phyloP scores from a whole-genome alignment of 2,329 filamentous ascomycete species.

The Talaromyces islandicus region DNA sequence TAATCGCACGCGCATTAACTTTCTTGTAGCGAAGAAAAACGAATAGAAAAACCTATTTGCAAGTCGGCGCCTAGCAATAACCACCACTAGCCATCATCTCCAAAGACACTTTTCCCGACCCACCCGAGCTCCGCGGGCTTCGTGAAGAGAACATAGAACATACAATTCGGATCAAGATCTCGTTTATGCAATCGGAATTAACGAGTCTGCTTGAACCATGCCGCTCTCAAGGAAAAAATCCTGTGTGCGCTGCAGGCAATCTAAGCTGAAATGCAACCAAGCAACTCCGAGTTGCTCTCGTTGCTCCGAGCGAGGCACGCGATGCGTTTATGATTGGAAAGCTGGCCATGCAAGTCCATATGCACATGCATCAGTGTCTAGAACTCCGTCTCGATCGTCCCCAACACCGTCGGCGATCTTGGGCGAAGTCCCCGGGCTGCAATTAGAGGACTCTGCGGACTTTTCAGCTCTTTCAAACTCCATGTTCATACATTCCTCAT shows the following conservation, averaged over 20 bases:
- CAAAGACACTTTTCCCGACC: neutral
- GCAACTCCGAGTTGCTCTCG: conserved; percentile 6
- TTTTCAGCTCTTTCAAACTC: neutral
- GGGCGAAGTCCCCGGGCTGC: neutral
- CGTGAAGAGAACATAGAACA: neutral
- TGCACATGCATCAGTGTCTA: neutral
- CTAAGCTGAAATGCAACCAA: conserved; percentile 9
- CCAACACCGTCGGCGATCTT: neutral
- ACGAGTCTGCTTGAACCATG: neutral
- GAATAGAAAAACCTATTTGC: neutral
- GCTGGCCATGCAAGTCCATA: neutral
- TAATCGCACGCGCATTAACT: neutral
- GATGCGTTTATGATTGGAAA: conserved; percentile 7
- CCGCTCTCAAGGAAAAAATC: conserved; percentile 9
- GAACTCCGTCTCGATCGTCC: neutral
- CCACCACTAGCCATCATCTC: neutral
- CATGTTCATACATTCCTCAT: neutral
- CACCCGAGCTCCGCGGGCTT: conserved; percentile 8
- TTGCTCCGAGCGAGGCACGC: conserved; percentile 7
- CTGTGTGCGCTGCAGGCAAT: conserved; percentile 9
- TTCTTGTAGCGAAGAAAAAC: neutral
- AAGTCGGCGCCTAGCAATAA: too few species aligned
- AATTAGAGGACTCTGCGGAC: neutral
- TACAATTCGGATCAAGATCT: neutral
- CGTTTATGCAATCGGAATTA: neutral